These are phyloP conservation scores for Talaromyces nanjingensis DNA, from an alignment of 495 filamentous ascomycete species.

Conservation along the genomic window DNA sequence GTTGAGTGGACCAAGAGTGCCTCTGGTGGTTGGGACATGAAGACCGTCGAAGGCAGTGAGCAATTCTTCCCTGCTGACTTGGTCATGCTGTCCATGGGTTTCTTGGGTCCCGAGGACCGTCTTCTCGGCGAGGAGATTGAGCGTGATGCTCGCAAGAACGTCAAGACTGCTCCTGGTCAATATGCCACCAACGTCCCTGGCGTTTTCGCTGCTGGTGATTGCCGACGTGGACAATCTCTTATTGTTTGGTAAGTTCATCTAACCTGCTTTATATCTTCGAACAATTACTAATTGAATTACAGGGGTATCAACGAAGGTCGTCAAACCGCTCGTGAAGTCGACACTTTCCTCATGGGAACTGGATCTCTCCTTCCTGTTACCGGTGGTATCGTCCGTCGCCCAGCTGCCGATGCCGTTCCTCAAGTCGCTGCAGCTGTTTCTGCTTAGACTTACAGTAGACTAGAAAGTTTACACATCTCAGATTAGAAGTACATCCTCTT, in stretches of 20 bases:
- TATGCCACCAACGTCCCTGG: constrained; percentile 86
- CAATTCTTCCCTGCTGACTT: constrained; percentile 98
- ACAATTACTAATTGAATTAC: constrained; percentile 14
- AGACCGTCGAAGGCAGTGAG: constrained; percentile 89
- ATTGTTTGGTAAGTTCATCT: constrained; percentile 81
- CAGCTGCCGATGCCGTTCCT: constrained; percentile 47
- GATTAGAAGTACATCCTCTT: not conserved
- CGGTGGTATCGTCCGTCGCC: constrained; percentile 85
- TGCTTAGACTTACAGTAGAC: constrained; percentile 13
- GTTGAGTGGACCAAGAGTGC: constrained; percentile 94
- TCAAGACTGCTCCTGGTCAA: constrained; percentile 88
- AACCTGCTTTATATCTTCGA: not conserved
- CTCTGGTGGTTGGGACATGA: constrained; percentile 98
- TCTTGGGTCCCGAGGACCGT: constrained; percentile 91
- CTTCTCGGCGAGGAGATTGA: constrained; percentile 82
- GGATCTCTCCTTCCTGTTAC: constrained; percentile 83
- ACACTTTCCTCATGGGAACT: constrained; percentile 71
- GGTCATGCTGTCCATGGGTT: constrained; percentile 96
- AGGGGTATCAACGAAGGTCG: constrained; percentile 99
- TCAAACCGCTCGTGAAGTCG: constrained; percentile 88
- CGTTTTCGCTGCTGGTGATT: constrained; percentile 95
- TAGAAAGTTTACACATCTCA: not conserved
- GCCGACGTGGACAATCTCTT: constrained; percentile 89
- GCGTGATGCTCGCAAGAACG: constrained; percentile 90
- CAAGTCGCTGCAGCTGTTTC: constrained; percentile 21